Percentiles rank a stretch among this genome's conserved stretches.
Evolutionary conservation across 305 asterid species (phyloP).

Genomic region (Fraxinus sp.): DNA sequence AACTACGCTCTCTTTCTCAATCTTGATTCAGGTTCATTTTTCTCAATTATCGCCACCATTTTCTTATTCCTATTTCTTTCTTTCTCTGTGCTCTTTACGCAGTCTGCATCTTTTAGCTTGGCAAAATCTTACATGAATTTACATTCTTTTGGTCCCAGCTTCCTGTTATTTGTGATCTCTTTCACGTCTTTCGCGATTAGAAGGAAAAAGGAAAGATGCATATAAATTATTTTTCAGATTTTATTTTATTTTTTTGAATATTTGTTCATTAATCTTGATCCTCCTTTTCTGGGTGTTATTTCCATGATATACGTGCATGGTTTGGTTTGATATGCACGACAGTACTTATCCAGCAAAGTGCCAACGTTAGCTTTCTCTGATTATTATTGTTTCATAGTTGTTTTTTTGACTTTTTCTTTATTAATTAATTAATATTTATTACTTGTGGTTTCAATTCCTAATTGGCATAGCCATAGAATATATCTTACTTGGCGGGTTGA

Average conservation of each 20-base stretch:
- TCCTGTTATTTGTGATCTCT: neutral
- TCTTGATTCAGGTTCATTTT: neutral
- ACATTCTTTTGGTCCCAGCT: neutral
- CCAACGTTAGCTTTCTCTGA: neutral
- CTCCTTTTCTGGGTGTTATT: neutral
- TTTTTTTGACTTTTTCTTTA: neutral
- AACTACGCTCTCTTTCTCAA: neutral
- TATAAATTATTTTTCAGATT: too few species aligned
- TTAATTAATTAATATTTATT: too few species aligned
- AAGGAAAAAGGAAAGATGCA: neutral
- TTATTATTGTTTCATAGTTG: neutral
- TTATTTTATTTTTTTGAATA: too few species aligned
- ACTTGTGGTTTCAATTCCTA: neutral
- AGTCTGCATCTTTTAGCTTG: neutral
- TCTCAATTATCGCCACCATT: neutral
- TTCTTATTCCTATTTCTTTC: neutral
- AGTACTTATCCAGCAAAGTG: neutral
- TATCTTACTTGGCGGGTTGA: too few species aligned
- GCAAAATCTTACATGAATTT: neutral
- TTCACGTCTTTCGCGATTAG: too few species aligned
- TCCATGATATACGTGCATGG: neutral
- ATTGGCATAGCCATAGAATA: too few species aligned
- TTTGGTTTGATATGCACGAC: neutral
- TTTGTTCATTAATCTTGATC: neutral
- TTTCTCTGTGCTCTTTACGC: neutral